A percentile compares a stretch with the other conserved stretches of the same genome.
Conservation (phyloP, 345 rosid genomes). For the Hypericum androsaemum region DNA sequence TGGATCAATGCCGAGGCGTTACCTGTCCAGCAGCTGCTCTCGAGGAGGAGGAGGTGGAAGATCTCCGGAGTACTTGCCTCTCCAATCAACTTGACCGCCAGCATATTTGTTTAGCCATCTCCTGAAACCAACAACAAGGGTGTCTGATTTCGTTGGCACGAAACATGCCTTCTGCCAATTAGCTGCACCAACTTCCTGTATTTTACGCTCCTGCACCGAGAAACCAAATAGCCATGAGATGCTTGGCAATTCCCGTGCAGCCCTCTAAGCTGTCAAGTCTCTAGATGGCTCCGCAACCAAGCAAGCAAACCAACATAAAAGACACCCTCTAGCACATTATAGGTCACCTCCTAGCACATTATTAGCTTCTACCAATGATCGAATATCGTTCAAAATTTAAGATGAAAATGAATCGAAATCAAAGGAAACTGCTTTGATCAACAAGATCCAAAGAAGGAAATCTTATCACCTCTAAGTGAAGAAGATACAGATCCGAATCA, state of each 20-base stretch:
- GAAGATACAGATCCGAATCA: slow-evolving; percentile 84
- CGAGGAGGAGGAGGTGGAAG: slow-evolving; percentile 70
- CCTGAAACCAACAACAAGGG: slow-evolving; percentile 59
- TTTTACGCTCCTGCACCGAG: slow-evolving; percentile 56
- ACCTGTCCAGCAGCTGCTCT: slow-evolving; percentile 83
- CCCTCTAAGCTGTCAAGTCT: no score
- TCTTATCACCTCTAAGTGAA: slow-evolving; percentile 61
- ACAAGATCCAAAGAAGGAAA: neutral
- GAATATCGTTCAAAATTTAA: no score
- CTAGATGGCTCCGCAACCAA: no score
- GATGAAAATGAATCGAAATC: no score
- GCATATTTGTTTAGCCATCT: slow-evolving; percentile 69
- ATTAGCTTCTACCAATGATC: neutral
- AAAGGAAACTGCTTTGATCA: no score
- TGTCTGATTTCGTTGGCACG: slow-evolving; percentile 71
- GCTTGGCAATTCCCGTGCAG: neutral
- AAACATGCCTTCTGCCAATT: slow-evolving; percentile 87
- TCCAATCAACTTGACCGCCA: slow-evolving; percentile 60
- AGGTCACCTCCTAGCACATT: neutral
- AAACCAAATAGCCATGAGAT: neutral
- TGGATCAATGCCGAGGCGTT: neutral
- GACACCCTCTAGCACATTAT: neutral
- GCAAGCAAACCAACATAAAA: neutral
- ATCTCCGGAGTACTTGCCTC: slow-evolving; percentile 46
- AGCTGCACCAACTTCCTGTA: slow-evolving; percentile 53